Conservation (phyloP, 805 yeast genomes). For the Cyberlindnera maritima region DNA sequence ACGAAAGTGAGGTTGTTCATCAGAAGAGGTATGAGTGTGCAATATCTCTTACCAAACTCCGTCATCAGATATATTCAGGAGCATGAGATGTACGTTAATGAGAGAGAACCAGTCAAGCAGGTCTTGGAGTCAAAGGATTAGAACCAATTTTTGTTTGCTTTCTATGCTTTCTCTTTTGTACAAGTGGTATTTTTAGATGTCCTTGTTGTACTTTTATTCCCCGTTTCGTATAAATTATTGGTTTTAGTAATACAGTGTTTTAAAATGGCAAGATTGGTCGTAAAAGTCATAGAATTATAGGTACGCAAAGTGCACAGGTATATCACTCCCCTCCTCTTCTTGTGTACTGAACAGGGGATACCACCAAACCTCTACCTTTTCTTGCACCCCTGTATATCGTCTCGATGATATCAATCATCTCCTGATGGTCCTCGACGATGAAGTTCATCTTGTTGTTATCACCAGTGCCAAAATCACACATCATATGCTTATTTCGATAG, state of each 20-base stretch:
- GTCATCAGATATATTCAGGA: constrained; percentile 95
- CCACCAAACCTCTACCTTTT: constrained; percentile 89
- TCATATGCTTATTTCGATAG: constrained; percentile 89
- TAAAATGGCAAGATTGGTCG: no score
- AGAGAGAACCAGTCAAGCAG: constrained; percentile 91
- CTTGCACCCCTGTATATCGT: constrained; percentile 87
- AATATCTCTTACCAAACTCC: constrained; percentile 87
- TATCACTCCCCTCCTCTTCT: constrained; percentile 15
- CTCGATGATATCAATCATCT: constrained; percentile 86
- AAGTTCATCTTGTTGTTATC: constrained; percentile 93
- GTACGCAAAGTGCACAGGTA: background rate
- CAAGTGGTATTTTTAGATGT: no score
- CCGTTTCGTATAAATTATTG: no score
- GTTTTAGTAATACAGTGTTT: no score
- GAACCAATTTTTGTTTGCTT: background rate
- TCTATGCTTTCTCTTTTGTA: background rate
- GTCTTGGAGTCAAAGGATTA: constrained; percentile 51
- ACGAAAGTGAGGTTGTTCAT: constrained; percentile 92
- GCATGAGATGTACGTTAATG: constrained; percentile 78
- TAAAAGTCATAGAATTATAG: background rate
- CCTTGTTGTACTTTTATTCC: no score
- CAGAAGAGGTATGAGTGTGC: constrained; percentile 95
- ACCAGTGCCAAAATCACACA: constrained; percentile 99
- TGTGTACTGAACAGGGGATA: constrained; percentile 54
- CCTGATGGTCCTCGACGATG: constrained; percentile 74